These are phyloP conservation scores for Fusarium marasasianum DNA, from an alignment of 2,329 filamentous ascomycete genomes.

Conservation along the genomic window DNA sequence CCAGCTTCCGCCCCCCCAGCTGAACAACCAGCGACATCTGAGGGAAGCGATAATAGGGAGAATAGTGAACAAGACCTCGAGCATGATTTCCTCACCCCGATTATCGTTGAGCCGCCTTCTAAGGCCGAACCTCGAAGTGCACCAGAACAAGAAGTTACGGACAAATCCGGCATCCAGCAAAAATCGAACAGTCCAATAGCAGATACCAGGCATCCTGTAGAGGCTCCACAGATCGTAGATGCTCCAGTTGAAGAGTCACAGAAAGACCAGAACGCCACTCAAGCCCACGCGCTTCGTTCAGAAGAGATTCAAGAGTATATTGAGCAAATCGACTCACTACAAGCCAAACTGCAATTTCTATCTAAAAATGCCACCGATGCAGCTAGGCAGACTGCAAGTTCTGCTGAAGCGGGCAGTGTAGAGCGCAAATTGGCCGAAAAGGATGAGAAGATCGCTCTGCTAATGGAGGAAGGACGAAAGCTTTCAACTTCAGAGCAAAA, in stretches of 20 bases:
- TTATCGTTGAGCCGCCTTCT: conserved; percentile 12
- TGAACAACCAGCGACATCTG: not conserved
- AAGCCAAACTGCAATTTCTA: conserved; percentile 90
- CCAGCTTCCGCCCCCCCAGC: not conserved
- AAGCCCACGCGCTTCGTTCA: conserved; percentile 61
- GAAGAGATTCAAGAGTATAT: conserved; percentile 86
- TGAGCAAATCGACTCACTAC: conserved; percentile 90
- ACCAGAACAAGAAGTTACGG: not conserved
- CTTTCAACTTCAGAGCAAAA: conserved; percentile 88
- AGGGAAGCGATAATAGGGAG: conserved; percentile 3
- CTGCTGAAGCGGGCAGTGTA: conserved; percentile 69
- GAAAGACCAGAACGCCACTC: conserved; percentile 35
- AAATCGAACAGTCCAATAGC: not conserved
- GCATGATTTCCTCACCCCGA: not conserved
- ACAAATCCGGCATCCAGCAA: not conserved
- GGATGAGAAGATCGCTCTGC: conserved; percentile 86
- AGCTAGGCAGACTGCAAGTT: conserved; percentile 73
- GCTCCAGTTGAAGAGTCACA: not conserved
- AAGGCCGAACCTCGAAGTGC: not conserved
- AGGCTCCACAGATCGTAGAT: not conserved
- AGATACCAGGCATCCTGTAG: not conserved
- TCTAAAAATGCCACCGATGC: conserved; percentile 81
- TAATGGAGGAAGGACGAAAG: conserved; percentile 93
- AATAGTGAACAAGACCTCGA: not conserved
- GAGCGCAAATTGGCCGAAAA: conserved; percentile 89